Conservation (phyloP, 768 basidiomycete genomes). For the Phaeotremella fagi region DNA sequence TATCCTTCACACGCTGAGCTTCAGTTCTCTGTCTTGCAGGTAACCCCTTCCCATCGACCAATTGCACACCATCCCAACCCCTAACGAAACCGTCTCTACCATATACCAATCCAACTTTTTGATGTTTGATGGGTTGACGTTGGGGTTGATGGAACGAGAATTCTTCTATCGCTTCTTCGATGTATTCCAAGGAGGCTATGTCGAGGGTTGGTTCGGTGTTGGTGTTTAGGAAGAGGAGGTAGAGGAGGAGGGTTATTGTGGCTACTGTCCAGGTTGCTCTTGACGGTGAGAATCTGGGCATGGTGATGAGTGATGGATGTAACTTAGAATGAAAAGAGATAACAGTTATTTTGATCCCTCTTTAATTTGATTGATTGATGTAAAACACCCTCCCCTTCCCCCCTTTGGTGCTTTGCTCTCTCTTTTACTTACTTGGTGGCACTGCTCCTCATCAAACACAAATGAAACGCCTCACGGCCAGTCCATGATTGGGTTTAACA, state of each 20-base stretch:
- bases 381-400: too few relatives aligned
- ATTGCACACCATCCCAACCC: slow-evolving; percentile 37
- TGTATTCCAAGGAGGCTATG: neutral
- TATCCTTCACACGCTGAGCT: slow-evolving; percentile 19
- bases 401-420: too few relatives aligned
- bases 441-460: neutral
- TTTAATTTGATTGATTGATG: too few relatives aligned
- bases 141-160: too few relatives aligned
- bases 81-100: slow-evolving; percentile 28
- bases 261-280: slow-evolving; percentile 22
- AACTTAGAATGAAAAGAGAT: neutral
- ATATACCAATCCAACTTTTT: slow-evolving; percentile 10
- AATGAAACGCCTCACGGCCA: too few relatives aligned
- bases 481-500: too few relatives aligned
- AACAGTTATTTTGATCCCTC: too few relatives aligned
- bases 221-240: slow-evolving; percentile 11
- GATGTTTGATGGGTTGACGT: too few relatives aligned
- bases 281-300: slow-evolving; percentile 15
- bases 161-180: too few relatives aligned
- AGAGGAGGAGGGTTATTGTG: too few relatives aligned
- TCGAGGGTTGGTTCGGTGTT: neutral
- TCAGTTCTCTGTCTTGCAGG: slow-evolving; percentile 2
- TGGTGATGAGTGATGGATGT: too few relatives aligned
- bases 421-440: too few relatives aligned
- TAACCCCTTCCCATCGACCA: slow-evolving; percentile 13